Percentiles rank a stretch among this genome's conserved stretches.
Conservation (phyloP, 345 rosid genomes). For the Moringa oleifera region DNA sequence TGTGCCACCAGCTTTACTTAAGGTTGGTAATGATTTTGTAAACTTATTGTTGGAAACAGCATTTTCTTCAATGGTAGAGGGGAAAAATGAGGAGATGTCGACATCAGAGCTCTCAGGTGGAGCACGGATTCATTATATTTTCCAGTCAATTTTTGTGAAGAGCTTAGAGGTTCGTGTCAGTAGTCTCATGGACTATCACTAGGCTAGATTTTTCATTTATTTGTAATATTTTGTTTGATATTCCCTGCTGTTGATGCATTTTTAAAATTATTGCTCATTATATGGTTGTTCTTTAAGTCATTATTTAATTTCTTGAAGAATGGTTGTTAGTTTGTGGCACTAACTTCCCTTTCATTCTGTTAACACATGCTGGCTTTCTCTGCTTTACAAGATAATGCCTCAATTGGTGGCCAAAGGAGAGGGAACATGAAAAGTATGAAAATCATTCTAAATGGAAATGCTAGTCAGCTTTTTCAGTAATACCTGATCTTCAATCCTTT, state of each 20-base stretch:
- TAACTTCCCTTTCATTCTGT: not conserved
- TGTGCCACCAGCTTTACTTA: not conserved
- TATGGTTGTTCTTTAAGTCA: not conserved
- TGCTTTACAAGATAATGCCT: not conserved
- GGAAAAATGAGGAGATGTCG: slow-evolving; percentile 91
- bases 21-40: slow-evolving; percentile 3
- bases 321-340: not conserved
- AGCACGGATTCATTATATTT: slow-evolving; percentile 86
- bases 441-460: not conserved
- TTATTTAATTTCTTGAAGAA: not conserved
- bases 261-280: no score
- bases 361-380: not conserved
- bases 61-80: slow-evolving; percentile 82
- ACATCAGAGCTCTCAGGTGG: slow-evolving; percentile 91
- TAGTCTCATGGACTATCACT: slow-evolving; percentile 1
- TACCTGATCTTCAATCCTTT: not conserved
- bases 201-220: not conserved
- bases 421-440: not conserved
- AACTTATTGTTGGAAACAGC: slow-evolving; percentile 45
- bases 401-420: not conserved
- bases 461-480: no score
- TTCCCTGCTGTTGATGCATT: not conserved
- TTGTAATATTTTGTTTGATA: not conserved
- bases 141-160: slow-evolving; percentile 86
- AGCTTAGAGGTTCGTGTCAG: slow-evolving; percentile 66